Conservation (phyloP, 805 yeast genomes). For the Kluyveromyces dobzhanskii region DNA sequence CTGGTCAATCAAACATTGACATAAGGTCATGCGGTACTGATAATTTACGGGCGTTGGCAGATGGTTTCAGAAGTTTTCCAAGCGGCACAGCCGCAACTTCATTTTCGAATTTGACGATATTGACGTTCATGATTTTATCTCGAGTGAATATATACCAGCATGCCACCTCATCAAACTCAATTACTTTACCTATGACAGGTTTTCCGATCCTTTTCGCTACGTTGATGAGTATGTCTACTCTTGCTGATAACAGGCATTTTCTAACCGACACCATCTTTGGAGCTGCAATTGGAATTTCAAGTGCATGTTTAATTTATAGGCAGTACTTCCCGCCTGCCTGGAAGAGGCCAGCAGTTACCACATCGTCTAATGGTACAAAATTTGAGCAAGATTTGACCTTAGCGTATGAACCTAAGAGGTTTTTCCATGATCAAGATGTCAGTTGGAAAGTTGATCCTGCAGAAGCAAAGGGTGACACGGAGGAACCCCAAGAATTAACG, state of each 20-base stretch:
- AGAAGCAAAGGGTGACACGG: not conserved
- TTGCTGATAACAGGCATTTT: constrained; percentile 8
- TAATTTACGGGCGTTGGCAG: not conserved
- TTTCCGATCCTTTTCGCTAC: constrained; percentile 4
- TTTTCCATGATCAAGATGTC: not conserved
- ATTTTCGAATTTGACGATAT: constrained; percentile 5
- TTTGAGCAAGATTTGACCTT: not conserved
- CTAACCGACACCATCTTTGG: constrained; percentile 4
- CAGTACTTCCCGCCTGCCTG: constrained; percentile 3
- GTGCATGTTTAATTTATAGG: constrained; percentile 1
- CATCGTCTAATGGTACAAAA: constrained; percentile 2
- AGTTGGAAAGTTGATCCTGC: constrained; percentile 5
- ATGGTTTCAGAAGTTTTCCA: constrained; percentile 7
- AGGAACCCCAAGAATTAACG: not conserved
- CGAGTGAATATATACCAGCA: constrained; percentile 5
- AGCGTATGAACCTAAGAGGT: constrained; percentile 1
- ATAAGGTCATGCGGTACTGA: constrained; percentile 3
- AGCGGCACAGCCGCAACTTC: constrained; percentile 8
- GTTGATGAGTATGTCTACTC: constrained; percentile 3
- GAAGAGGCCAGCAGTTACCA: constrained; percentile 1
- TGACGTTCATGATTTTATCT: constrained; percentile 3
- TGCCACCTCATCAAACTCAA: constrained; percentile 4
- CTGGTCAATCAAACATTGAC: constrained; percentile 1
- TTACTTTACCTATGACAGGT: constrained; percentile 3
- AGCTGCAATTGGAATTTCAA: constrained; percentile 3